phyloP scores from a whole-genome alignment of 169 alveolate species.

The Miamiensis avidus region DNA sequence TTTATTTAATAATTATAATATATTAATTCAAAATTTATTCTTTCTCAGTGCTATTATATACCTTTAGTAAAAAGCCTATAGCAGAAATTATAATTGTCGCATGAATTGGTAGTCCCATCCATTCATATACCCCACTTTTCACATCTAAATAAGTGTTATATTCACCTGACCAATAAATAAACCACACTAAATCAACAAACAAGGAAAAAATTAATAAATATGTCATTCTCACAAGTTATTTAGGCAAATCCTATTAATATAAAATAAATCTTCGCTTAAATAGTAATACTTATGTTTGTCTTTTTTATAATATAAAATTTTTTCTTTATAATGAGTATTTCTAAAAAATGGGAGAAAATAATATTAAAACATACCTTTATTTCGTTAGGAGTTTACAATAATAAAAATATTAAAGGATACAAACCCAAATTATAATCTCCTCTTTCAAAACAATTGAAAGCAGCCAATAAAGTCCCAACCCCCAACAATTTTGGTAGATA shows the following conservation, averaged over 20 bases:
- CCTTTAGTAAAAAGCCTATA: not conserved
- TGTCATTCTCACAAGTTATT: not conserved
- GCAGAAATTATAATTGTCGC: not conserved
- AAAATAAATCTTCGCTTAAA: not conserved
- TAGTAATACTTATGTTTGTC: not conserved
- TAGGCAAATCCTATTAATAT: not conserved
- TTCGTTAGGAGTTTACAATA: not conserved
- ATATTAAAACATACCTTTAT: not conserved
- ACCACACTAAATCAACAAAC: not conserved
- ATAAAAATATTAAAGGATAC: not conserved
- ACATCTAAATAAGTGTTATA: not conserved
- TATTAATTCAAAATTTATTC: too few species aligned
- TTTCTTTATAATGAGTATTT: too few species aligned
- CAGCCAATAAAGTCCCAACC: not conserved
- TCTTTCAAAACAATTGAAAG: not conserved
- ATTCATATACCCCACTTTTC: too few species aligned
- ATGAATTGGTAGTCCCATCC: not conserved
- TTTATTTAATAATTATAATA: too few species aligned
- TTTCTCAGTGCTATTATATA: not conserved
- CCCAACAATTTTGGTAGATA: too few species aligned
- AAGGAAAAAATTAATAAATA: not conserved
- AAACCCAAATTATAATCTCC: not conserved
- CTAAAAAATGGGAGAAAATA: too few species aligned
- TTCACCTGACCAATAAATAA: not conserved
- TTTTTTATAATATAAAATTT: too few species aligned